These are phyloP conservation scores for Volvariella volvacea DNA, from an alignment of 1,284 basidiomycete species.

Conservation along the genomic window DNA sequence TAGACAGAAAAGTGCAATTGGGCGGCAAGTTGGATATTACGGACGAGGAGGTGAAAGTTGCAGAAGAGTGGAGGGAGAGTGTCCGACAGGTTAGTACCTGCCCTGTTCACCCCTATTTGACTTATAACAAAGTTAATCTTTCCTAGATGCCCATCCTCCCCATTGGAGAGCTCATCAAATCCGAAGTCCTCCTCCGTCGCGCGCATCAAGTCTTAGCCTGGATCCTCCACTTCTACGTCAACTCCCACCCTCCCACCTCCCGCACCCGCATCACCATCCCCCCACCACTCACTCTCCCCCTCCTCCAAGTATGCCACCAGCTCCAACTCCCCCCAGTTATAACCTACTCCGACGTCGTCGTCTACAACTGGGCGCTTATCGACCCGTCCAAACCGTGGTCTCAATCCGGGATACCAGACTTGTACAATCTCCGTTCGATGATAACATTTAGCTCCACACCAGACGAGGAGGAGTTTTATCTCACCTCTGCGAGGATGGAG, in stretches of 20 bases:
- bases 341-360: slow-evolving; percentile 90
- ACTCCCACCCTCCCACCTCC: slow-evolving; percentile 55
- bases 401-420: neutral
- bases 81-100: slow-evolving; percentile 50
- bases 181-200: slow-evolving; percentile 68
- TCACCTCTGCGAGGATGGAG: slow-evolving; percentile 88
- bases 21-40: slow-evolving; percentile 42
- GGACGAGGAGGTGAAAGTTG: slow-evolving; percentile 35
- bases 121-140: too few relatives aligned
- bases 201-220: slow-evolving; percentile 84
- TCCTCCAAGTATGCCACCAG: slow-evolving; percentile 68
- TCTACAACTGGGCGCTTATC: slow-evolving; percentile 81
- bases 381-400: slow-evolving; percentile 7
- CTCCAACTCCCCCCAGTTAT: slow-evolving; percentile 86
- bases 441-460: slow-evolving; percentile 75
- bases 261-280: slow-evolving; percentile 54
- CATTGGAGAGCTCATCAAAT: slow-evolving; percentile 41
- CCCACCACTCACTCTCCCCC: slow-evolving; percentile 67
- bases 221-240: slow-evolving; percentile 86
- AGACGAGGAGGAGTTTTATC: slow-evolving; percentile 90
- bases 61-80: slow-evolving; percentile 55
- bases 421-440: slow-evolving; percentile 43
- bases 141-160: slow-evolving; percentile 42
- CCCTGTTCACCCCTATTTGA: too few relatives aligned
- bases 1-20: slow-evolving; percentile 40